Percentiles rank a stretch among this genome's conserved stretches.
phyloP scores from a whole-genome alignment of 2,329 filamentous ascomycete genomes.

The Cryphonectria japonica region DNA sequence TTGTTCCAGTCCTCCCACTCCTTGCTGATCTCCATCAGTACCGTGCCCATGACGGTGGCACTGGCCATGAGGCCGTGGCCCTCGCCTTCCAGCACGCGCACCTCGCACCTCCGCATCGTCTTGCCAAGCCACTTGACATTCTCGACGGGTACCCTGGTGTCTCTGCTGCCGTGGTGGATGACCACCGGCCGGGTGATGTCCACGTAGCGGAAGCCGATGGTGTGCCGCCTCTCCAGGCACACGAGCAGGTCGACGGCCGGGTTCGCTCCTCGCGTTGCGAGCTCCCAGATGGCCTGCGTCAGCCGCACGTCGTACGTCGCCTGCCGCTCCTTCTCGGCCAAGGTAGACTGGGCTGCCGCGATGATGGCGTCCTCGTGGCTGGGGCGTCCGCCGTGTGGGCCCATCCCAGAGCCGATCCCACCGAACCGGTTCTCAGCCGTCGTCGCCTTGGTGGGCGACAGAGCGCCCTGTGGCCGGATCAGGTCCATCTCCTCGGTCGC shows the following conservation, averaged over 20 bases:
- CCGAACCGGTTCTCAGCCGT: conserved; percentile 23
- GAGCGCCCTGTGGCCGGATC: conserved; percentile 40
- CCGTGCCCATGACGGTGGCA: conserved; percentile 86
- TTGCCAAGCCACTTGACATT: conserved; percentile 95
- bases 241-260: conserved; percentile 91
- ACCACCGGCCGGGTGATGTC: conserved; percentile 91
- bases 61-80: conserved; percentile 96
- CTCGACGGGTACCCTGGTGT: conserved; percentile 89
- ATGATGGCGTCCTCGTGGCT: conserved; percentile 41
- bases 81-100: conserved; percentile 86
- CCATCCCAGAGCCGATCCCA: conserved; percentile 8
- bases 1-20: conserved; percentile 92
- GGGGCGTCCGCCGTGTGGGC: conserved; percentile 2
- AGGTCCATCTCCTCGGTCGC: conserved; percentile 56
- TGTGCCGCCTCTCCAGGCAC: conserved; percentile 86
- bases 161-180: conserved; percentile 90
- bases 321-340: conserved; percentile 73
- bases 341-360: conserved; percentile 60
- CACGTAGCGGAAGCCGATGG: conserved; percentile 95
- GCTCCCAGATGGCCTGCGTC: conserved; percentile 92
- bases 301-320: conserved; percentile 80
- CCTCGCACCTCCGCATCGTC: conserved; percentile 91
- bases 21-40: conserved; percentile 91
- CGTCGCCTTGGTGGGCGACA: conserved; percentile 33
- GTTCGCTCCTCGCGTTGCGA: conserved; percentile 88